Evolutionary conservation across 2,329 filamentous ascomycete species (phyloP).

Genomic region (Herpotrichia juniperi): DNA sequence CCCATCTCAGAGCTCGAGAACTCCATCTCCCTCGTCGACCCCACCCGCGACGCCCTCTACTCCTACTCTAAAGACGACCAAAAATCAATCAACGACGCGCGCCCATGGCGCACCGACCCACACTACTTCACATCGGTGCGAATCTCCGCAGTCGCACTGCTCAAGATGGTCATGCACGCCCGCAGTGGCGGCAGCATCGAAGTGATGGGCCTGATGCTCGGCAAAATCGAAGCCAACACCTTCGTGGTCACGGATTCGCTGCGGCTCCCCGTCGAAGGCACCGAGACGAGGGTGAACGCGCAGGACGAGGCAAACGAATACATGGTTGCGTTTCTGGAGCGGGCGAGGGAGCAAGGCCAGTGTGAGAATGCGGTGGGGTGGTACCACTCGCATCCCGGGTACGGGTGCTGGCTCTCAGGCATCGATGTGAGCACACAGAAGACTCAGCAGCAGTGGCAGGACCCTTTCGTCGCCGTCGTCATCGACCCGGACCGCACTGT

Average conservation of each 20-base stretch:
- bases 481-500: conserved; percentile 97
- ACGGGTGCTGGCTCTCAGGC: conserved; percentile 96
- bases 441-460: conserved; percentile 82
- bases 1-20: conserved; percentile 80
- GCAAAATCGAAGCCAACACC: conserved; percentile 83
- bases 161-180: conserved; percentile 99
- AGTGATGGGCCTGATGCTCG: conserved; percentile 98
- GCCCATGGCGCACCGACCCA: conserved; percentile 79
- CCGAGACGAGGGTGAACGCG: conserved; percentile 97
- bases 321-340: conserved; percentile 82
- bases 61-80: conserved; percentile 74
- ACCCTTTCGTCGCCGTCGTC: conserved; percentile 94
- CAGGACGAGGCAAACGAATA: conserved; percentile 97
- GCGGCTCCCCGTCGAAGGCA: conserved; percentile 92
- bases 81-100: conserved; percentile 66
- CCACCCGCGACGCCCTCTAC: conserved; percentile 89
- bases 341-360: conserved; percentile 75
- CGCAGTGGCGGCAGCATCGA: conserved; percentile 91
- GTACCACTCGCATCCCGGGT: conserved; percentile 98
- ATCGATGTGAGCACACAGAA: conserved; percentile 92
- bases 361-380: conserved; percentile 94
- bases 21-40: conserved; percentile 78
- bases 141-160: conserved; percentile 88
- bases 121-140: conserved; percentile 93
- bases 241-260: conserved; percentile 96